Conservation (phyloP, 257 asterid genomes). For the Solanum clarkiae region DNA sequence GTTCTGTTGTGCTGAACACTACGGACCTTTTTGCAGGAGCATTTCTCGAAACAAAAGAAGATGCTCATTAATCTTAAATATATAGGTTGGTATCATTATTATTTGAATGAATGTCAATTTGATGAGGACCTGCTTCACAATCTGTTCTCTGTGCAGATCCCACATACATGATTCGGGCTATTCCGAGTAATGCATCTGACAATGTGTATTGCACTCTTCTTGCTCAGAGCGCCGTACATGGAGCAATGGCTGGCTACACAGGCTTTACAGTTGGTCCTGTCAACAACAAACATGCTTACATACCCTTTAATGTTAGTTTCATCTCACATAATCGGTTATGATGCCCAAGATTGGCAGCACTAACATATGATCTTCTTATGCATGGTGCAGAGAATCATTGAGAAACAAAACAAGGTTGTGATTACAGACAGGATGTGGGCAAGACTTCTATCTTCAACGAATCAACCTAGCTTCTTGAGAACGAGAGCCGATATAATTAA, state of each 20-base stretch:
- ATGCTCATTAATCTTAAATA: constrained; percentile 64
- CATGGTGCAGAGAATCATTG: constrained; percentile 42
- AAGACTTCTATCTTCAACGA: constrained; percentile 75
- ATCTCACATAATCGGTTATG: too few species aligned
- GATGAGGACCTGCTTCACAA: neutral
- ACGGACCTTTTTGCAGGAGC: constrained; percentile 30
- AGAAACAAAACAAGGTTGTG: constrained; percentile 63
- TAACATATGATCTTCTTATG: neutral
- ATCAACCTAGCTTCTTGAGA: constrained; percentile 80
- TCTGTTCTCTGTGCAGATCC: constrained; percentile 46
- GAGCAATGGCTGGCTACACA: constrained; percentile 97
- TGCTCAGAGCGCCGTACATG: constrained; percentile 89
- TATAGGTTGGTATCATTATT: constrained; percentile 40
- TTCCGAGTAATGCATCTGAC: constrained; percentile 84
- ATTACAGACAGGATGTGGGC: constrained; percentile 99
- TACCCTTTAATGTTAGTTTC: constrained; percentile 69
- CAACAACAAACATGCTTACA: constrained; percentile 58
- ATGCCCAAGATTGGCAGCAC: neutral
- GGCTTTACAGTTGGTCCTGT: constrained; percentile 75
- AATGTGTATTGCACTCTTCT: constrained; percentile 89
- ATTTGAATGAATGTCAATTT: neutral
- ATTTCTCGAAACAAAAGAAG: constrained; percentile 54
- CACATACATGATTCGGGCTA: constrained; percentile 85
- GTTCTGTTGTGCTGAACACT: neutral
- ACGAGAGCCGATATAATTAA: constrained; percentile 7